Conservation (phyloP, 2,329 filamentous ascomycete species). For the Colletotrichum salicis region DNA sequence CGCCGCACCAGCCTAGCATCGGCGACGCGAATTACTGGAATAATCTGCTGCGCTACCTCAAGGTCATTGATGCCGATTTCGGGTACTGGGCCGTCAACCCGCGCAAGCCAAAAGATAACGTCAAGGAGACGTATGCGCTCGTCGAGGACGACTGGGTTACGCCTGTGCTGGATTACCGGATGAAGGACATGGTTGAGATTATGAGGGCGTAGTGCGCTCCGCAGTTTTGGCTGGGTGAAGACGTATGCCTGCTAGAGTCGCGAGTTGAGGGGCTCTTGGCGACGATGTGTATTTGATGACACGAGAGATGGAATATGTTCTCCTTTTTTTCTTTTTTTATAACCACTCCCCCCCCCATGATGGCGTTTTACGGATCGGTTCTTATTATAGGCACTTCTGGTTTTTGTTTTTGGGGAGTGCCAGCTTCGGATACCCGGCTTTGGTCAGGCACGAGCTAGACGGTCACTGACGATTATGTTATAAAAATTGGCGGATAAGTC, state of each 20-base stretch:
- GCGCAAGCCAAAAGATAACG: slow-evolving; percentile 68
- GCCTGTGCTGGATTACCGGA: slow-evolving; percentile 69
- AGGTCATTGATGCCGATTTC: slow-evolving; percentile 70
- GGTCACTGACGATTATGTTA: slow-evolving; percentile 17
- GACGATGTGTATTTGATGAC: slow-evolving; percentile 16
- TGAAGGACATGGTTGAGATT: slow-evolving; percentile 69
- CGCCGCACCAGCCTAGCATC: slow-evolving; percentile 61
- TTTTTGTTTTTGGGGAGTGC: not conserved
- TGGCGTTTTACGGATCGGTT: slow-evolving; percentile 19
- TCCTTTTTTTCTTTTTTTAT: not conserved
- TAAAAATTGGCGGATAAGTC: not conserved
- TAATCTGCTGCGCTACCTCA: slow-evolving; percentile 69
- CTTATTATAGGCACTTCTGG: not conserved
- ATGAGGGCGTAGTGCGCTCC: slow-evolving; percentile 47
- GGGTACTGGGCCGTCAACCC: slow-evolving; percentile 79
- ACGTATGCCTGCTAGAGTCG: not conserved
- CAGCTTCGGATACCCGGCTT: slow-evolving; percentile 35
- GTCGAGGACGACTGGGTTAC: slow-evolving; percentile 73
- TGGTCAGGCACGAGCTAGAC: slow-evolving; percentile 31
- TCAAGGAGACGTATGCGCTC: slow-evolving; percentile 69
- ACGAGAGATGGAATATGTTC: not conserved
- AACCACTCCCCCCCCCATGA: not conserved
- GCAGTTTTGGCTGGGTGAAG: slow-evolving; percentile 6
- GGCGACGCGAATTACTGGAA: slow-evolving; percentile 74
- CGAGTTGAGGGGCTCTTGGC: not conserved